phyloP scores from a whole-genome alignment of 1,284 basidiomycete species.

The Athelia sp. region DNA sequence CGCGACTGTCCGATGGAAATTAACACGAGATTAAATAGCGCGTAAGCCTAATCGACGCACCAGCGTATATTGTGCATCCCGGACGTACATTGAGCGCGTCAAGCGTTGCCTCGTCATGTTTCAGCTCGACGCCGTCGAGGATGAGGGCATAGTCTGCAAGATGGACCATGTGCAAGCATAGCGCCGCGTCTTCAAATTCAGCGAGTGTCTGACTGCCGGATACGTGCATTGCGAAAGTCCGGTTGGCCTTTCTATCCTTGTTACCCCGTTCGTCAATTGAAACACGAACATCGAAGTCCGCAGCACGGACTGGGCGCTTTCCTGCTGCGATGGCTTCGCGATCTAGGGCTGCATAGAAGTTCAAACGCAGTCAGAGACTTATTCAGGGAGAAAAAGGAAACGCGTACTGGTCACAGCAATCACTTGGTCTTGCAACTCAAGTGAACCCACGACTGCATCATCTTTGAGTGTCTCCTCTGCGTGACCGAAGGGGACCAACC shows the following conservation, averaged over 20 bases:
- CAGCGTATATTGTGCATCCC: conserved; percentile 7
- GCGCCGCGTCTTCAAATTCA: conserved; percentile 2
- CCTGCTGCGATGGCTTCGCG: not conserved
- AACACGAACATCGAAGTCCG: not conserved
- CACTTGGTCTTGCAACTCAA: not conserved
- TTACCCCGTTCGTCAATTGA: not conserved
- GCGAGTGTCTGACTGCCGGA: not conserved
- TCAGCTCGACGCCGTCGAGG: conserved; percentile 5
- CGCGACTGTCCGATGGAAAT: not conserved
- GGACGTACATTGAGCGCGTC: conserved; percentile 7
- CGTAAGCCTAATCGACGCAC: conserved; percentile 4
- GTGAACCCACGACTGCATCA: too few relatives aligned
- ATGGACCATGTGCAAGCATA: conserved; percentile 1
- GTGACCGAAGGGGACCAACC: too few relatives aligned
- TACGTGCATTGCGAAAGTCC: not conserved
- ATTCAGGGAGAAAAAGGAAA: too few relatives aligned
- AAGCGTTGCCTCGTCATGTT: conserved; percentile 3
- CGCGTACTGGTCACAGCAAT: not conserved
- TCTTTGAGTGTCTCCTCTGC: too few relatives aligned
- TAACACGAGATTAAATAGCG: not conserved
- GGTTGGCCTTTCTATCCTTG: not conserved
- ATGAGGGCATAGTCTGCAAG: conserved; percentile 7
- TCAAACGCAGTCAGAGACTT: too few relatives aligned
- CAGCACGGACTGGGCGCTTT: not conserved
- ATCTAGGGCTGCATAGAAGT: not conserved